These are phyloP conservation scores for Podospora didyma DNA, from an alignment of 495 filamentous ascomycete genomes.

Conservation along the genomic window DNA sequence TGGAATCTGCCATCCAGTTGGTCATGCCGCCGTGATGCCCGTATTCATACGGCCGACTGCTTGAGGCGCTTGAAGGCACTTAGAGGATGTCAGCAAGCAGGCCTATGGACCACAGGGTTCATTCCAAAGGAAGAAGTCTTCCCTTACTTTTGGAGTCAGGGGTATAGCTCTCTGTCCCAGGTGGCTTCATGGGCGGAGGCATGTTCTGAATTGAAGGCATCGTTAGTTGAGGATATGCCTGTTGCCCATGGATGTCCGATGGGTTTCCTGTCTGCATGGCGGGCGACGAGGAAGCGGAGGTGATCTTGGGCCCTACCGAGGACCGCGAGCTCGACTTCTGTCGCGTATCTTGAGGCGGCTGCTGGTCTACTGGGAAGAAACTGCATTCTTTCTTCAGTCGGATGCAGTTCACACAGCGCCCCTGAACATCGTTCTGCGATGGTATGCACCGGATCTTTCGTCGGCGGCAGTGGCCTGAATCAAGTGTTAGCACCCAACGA, in stretches of 20 bases:
- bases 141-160: conserved; percentile 39
- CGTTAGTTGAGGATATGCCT: conserved; percentile 41
- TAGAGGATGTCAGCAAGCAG: conserved; percentile 26
- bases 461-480: conserved; percentile 84
- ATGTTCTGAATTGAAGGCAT: conserved; percentile 49
- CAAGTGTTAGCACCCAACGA: conserved; percentile 12
- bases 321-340: conserved; percentile 36
- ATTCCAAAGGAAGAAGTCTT: conserved; percentile 1
- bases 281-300: conserved; percentile 49
- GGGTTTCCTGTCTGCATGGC: conserved; percentile 41
- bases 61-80: conserved; percentile 33
- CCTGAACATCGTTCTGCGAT: conserved; percentile 69
- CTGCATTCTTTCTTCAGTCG: conserved; percentile 93
- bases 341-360: conserved; percentile 49
- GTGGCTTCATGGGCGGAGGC: conserved; percentile 41
- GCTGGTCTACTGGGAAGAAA: conserved; percentile 89
- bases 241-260: conserved; percentile 38
- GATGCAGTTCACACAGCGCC: conserved; percentile 93
- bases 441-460: conserved; percentile 94
- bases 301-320: conserved; percentile 34
- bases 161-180: conserved; percentile 34
- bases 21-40: conserved; percentile 36
- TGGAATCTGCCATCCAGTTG: conserved; percentile 41
- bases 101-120: not conserved
- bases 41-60: conserved; percentile 33